Percentiles rank a stretch among this genome's conserved stretches.
These are phyloP conservation scores for Plasmodium reichenowi DNA, from an alignment of 169 alveolate genomes.

Conservation along the genomic window DNA sequence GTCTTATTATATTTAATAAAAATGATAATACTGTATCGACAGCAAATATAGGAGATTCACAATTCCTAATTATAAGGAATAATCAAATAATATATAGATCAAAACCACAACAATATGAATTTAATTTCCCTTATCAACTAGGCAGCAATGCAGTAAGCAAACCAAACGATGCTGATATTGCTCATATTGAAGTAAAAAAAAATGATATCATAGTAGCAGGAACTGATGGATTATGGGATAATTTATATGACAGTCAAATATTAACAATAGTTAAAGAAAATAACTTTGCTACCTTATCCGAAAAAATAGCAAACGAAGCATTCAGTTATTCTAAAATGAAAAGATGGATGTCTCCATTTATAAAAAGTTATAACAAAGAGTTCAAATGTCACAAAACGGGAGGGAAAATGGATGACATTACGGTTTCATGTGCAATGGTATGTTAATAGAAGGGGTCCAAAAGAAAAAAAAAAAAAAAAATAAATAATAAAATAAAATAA, in stretches of 20 bases:
- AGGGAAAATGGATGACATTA: conserved; percentile 47
- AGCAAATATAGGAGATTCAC: conserved; percentile 44
- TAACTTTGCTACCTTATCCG: conserved; percentile 31
- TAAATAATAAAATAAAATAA: too few relatives aligned
- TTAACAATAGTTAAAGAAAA: conserved; percentile 24
- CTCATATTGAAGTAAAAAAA: conserved; percentile 30
- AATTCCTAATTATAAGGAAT: conserved; percentile 39
- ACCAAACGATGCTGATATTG: conserved; percentile 34
- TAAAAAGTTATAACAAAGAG: conserved; percentile 30
- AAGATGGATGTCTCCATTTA: conserved; percentile 58
- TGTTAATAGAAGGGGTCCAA: not conserved
- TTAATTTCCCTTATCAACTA: conserved; percentile 18
- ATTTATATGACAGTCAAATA: conserved; percentile 43
- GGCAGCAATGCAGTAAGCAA: conserved; percentile 22
- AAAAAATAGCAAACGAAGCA: conserved; percentile 53
- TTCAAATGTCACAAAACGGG: conserved; percentile 32
- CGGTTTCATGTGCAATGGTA: conserved; percentile 58
- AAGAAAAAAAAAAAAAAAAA: not conserved
- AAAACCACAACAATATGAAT: conserved; percentile 17
- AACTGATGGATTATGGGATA: conserved; percentile 40
- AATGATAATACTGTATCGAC: conserved; percentile 46
- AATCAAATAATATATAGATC: conserved; percentile 23
- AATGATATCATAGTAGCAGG: conserved; percentile 61
- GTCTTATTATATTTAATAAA: conserved; percentile 37
- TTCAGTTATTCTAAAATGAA: conserved; percentile 49